These are phyloP conservation scores for Polychaeton citri DNA, from an alignment of 2,329 filamentous ascomycete species.

Conservation along the genomic window DNA sequence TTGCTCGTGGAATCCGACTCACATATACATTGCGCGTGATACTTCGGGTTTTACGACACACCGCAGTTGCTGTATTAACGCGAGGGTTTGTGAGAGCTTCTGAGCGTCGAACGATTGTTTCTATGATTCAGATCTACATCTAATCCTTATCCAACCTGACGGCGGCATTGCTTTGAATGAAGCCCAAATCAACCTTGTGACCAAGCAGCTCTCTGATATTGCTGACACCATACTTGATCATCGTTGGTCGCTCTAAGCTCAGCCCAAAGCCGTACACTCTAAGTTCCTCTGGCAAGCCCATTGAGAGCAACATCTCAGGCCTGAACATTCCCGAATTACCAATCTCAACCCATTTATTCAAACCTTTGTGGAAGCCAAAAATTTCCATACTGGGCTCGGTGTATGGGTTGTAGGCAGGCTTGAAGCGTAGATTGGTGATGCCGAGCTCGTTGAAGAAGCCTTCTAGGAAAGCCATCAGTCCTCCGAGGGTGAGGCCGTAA, in stretches of 20 bases:
- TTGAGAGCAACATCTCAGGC: constrained; percentile 89
- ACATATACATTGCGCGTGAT: too few relatives aligned
- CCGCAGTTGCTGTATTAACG: too few relatives aligned
- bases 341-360: constrained; percentile 89
- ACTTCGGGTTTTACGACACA: too few relatives aligned
- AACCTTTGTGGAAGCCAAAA: constrained; percentile 82
- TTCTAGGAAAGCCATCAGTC: constrained; percentile 86
- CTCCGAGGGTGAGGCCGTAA: constrained; percentile 82
- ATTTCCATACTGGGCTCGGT: constrained; percentile 98
- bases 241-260: constrained; percentile 84
- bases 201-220: constrained; percentile 89
- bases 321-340: constrained; percentile 98
- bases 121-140: too few relatives aligned
- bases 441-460: constrained; percentile 97
- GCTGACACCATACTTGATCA: constrained; percentile 73
- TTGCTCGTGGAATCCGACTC: too few relatives aligned
- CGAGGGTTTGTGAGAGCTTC: too few relatives aligned
- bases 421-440: constrained; percentile 76
- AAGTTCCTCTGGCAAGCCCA: constrained; percentile 87
- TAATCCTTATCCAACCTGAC: constrained; percentile 77
- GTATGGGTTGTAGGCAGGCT: constrained; percentile 92
- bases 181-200: constrained; percentile 88
- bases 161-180: constrained; percentile 83
- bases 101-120: too few relatives aligned
- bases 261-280: constrained; percentile 90